A percentile compares a stretch with the other conserved stretches of the same genome.
Evolutionary conservation across 345 rosid species (phyloP).

Genomic region (Corchorus olitorius): DNA sequence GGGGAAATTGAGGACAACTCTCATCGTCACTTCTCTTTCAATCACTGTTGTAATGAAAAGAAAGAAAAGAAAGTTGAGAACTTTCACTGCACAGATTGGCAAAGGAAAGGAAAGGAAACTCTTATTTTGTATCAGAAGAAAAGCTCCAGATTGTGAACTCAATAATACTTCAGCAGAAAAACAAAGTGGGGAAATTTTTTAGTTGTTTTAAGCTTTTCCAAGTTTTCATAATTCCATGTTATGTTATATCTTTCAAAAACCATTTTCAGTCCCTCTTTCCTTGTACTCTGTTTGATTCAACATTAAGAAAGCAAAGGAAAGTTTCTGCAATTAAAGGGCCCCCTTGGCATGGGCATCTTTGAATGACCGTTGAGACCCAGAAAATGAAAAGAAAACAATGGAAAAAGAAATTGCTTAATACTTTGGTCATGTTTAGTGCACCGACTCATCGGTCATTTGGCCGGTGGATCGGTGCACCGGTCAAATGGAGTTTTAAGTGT

Average conservation of each 20-base stretch:
- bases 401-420: background rate
- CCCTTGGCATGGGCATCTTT: slow-evolving; percentile 17
- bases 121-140: slow-evolving; percentile 2
- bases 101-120: background rate
- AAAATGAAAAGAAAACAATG: background rate
- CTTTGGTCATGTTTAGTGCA: too few species aligned
- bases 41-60: slow-evolving; percentile 34
- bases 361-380: slow-evolving; percentile 9
- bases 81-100: slow-evolving; percentile 20
- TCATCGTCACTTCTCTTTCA: slow-evolving; percentile 31
- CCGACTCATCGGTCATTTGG: too few species aligned
- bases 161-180: slow-evolving; percentile 2
- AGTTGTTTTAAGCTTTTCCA: too few species aligned
- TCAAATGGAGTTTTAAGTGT: too few species aligned
- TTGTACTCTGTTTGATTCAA: background rate
- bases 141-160: background rate
- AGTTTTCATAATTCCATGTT: too few species aligned
- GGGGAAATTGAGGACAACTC: slow-evolving; percentile 32
- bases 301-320: slow-evolving; percentile 3
- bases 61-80: slow-evolving; percentile 28
- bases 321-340: background rate
- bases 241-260: background rate
- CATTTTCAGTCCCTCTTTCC: background rate
- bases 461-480: too few species aligned
- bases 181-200: slow-evolving; percentile 5